These are phyloP conservation scores for Sporothrix euskadiensis DNA, from an alignment of 2,329 filamentous ascomycete species.

Conservation along the genomic window DNA sequence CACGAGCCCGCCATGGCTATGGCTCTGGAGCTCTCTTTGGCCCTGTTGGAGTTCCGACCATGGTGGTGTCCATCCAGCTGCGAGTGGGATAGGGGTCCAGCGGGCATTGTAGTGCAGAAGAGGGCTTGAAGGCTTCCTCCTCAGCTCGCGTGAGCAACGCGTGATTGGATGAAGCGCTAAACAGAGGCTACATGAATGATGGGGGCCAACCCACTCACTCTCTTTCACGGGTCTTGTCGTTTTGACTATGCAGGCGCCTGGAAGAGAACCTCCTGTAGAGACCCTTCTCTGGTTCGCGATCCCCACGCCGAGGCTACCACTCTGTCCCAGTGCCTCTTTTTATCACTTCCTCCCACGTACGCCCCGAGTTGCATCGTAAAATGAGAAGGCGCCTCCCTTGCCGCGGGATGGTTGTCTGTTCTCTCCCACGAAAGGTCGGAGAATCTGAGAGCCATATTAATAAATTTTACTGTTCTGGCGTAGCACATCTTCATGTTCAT, in stretches of 20 bases:
- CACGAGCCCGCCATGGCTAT: not conserved
- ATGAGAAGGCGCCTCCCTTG: not conserved
- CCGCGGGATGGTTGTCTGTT: not conserved
- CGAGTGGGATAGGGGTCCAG: not conserved
- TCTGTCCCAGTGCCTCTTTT: not conserved
- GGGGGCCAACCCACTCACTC: not conserved
- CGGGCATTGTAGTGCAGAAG: not conserved
- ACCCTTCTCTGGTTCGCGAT: not conserved
- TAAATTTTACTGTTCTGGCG: not conserved
- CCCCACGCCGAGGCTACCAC: not conserved
- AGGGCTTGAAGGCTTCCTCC: not conserved
- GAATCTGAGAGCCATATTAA: not conserved
- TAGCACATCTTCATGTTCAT: not conserved
- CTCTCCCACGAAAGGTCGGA: not conserved
- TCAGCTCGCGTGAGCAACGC: slow-evolving; percentile 1
- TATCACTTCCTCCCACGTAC: not conserved
- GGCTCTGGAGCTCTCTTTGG: not conserved
- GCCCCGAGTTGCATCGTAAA: not conserved
- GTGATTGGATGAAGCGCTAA: not conserved
- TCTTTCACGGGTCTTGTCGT: not conserved
- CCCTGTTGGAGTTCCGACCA: not conserved
- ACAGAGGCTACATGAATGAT: not conserved
- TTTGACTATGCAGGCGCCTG: not conserved
- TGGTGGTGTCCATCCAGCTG: not conserved
- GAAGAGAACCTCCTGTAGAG: not conserved